A percentile compares a stretch with the other conserved stretches of the same genome.
phyloP scores from a whole-genome alignment of 169 alveolate species.

The Plasmodium adleri region DNA sequence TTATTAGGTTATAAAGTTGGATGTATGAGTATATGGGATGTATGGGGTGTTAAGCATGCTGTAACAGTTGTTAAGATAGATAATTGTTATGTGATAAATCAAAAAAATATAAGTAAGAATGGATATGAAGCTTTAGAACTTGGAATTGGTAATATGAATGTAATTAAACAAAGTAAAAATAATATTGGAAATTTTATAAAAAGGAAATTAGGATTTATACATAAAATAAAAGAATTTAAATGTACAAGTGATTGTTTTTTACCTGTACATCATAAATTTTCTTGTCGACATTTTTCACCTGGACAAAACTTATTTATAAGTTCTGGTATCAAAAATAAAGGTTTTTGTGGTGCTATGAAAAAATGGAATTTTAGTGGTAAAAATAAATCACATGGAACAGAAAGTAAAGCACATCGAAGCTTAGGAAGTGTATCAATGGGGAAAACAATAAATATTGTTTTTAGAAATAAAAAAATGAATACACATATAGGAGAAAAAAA shows the following conservation, averaged over 20 bases:
- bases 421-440: constrained; percentile 91
- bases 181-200: constrained; percentile 86
- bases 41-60: constrained; percentile 91
- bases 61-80: constrained; percentile 90
- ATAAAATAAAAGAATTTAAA: constrained; percentile 87
- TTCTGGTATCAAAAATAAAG: constrained; percentile 89
- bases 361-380: constrained; percentile 91
- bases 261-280: constrained; percentile 89
- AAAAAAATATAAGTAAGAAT: constrained; percentile 85
- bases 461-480: constrained; percentile 90
- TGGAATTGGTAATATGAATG: constrained; percentile 88
- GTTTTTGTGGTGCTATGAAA: constrained; percentile 91
- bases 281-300: constrained; percentile 90
- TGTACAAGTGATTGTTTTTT: constrained; percentile 90
- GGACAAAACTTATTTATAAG: constrained; percentile 91
- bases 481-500: constrained; percentile 92
- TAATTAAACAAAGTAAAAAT: constrained; percentile 84
- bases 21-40: constrained; percentile 92
- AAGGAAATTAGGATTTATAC: constrained; percentile 85
- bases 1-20: constrained; percentile 90
- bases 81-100: constrained; percentile 87
- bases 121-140: constrained; percentile 91
- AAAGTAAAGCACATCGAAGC: constrained; percentile 89
- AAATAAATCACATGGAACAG: constrained; percentile 89
- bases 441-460: constrained; percentile 87